Evolutionary conservation across 2,329 filamentous ascomycete species (phyloP).

Genomic region (Hypocrella siamensis): DNA sequence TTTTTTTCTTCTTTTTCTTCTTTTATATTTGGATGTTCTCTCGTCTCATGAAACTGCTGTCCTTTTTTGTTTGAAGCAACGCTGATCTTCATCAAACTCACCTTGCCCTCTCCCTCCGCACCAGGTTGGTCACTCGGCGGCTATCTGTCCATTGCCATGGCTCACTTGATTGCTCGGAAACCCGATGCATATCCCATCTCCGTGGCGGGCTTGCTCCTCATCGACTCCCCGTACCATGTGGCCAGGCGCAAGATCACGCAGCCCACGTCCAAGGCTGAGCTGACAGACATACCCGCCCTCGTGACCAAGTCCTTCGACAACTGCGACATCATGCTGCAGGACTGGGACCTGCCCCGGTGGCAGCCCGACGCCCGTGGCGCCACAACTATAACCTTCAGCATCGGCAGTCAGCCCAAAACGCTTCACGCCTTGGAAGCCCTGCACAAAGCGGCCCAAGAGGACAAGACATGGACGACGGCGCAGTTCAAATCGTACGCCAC

Average conservation of each 20-base stretch:
- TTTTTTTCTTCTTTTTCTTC: not conserved
- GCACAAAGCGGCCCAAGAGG: conserved; percentile 7
- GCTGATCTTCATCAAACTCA: not conserved
- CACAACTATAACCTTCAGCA: conserved; percentile 4
- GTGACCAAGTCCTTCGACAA: conserved; percentile 14
- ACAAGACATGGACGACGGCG: not conserved
- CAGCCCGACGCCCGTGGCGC: conserved; percentile 7
- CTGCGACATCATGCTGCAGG: conserved; percentile 14
- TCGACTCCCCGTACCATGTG: conserved; percentile 14
- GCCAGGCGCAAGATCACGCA: conserved; percentile 6
- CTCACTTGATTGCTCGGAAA: conserved; percentile 10
- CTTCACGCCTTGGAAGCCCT: conserved; percentile 8
- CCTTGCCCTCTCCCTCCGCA: not conserved
- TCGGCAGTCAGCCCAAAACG: conserved; percentile 6
- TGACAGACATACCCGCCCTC: conserved; percentile 9
- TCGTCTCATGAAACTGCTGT: too few relatives aligned
- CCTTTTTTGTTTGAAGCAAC: too few relatives aligned
- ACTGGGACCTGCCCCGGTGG: conserved; percentile 13
- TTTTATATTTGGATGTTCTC: too few relatives aligned
- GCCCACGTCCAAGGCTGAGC: conserved; percentile 6
- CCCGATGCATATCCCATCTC: conserved; percentile 8
- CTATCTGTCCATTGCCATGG: conserved; percentile 11
- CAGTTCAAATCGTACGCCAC: conserved; percentile 5
- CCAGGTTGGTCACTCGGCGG: conserved; percentile 16
- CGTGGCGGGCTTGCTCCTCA: conserved; percentile 12